Percentiles rank a stretch among this genome's conserved stretches.
phyloP scores from a whole-genome alignment of 768 basidiomycete genomes.

The Mycena maculata region DNA sequence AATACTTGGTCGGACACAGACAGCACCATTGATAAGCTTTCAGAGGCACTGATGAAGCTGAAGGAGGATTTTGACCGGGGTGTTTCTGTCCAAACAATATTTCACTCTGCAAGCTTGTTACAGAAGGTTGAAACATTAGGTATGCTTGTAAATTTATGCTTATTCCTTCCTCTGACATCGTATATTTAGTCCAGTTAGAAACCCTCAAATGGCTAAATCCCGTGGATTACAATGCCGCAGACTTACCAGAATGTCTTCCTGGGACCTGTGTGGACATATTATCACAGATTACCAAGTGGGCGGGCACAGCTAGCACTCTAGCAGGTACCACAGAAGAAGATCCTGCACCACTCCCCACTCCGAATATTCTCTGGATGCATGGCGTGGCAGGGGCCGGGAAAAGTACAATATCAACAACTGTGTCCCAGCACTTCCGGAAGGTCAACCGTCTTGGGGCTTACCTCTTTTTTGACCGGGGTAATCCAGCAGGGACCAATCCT shows the following conservation, averaged over 20 bases:
- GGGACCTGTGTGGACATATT: neutral
- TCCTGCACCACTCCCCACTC: no score
- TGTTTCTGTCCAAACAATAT: neutral
- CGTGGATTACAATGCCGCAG: neutral
- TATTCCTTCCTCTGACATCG: neutral
- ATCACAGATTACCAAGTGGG: conserved; percentile 25
- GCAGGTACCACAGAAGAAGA: no score
- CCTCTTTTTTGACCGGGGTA: conserved; percentile 33
- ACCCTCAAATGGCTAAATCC: neutral
- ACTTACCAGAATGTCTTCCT: neutral
- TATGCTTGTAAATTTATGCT: neutral
- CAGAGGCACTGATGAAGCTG: neutral
- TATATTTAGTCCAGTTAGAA: neutral
- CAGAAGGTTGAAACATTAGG: neutral
- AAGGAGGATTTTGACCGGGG: conserved; percentile 5
- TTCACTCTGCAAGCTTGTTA: neutral
- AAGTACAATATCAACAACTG: conserved; percentile 33
- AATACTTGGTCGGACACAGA: neutral
- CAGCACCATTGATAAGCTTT: neutral
- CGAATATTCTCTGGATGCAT: conserved; percentile 38
- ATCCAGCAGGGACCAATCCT: conserved; percentile 10
- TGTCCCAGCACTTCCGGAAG: conserved; percentile 26
- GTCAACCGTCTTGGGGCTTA: conserved; percentile 34
- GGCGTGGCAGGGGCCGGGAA: conserved; percentile 38
- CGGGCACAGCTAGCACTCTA: no score